Conservation (phyloP, 345 rosid species). For the Arabis hirsuta region DNA sequence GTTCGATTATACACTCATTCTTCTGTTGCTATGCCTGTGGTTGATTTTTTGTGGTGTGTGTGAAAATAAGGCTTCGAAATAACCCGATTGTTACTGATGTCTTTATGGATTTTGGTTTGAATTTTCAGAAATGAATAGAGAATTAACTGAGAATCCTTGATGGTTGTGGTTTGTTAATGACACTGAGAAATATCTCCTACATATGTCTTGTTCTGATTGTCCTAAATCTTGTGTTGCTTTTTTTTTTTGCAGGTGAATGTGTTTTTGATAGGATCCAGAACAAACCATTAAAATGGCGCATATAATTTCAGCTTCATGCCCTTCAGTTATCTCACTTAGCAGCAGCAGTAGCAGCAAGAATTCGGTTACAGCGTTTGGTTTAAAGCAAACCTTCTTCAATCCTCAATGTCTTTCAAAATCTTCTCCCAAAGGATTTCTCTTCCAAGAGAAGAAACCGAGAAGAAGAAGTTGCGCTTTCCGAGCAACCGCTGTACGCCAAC, state of each 20-base stretch:
- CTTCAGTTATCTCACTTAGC: slow-evolving; percentile 51
- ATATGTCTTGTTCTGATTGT: slow-evolving; percentile 1
- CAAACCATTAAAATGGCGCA: slow-evolving; percentile 58
- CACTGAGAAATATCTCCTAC: neutral
- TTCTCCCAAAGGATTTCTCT: slow-evolving; percentile 45
- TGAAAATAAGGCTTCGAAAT: neutral
- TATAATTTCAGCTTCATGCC: slow-evolving; percentile 64
- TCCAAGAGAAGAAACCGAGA: slow-evolving; percentile 41
- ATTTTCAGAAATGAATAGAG: neutral
- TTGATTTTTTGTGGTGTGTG: neutral
- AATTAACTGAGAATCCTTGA: neutral
- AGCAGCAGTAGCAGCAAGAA: slow-evolving; percentile 38
- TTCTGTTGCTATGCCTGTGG: slow-evolving; percentile 4
- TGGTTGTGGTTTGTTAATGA: neutral
- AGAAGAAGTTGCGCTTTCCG: slow-evolving; percentile 42
- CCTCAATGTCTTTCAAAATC: slow-evolving; percentile 43
- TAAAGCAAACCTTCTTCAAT: slow-evolving; percentile 39
- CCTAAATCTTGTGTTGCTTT: neutral
- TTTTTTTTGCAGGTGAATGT: slow-evolving; percentile 52
- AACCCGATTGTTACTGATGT: neutral
- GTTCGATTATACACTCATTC: neutral
- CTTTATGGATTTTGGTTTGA: neutral
- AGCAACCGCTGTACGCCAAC: slow-evolving; percentile 60
- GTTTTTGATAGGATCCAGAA: slow-evolving; percentile 37
- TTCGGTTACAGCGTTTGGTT: slow-evolving; percentile 39